A percentile compares a stretch with the other conserved stretches of the same genome.
Conservation (phyloP, 2,329 filamentous ascomycete species). For the Beauveria sp. region DNA sequence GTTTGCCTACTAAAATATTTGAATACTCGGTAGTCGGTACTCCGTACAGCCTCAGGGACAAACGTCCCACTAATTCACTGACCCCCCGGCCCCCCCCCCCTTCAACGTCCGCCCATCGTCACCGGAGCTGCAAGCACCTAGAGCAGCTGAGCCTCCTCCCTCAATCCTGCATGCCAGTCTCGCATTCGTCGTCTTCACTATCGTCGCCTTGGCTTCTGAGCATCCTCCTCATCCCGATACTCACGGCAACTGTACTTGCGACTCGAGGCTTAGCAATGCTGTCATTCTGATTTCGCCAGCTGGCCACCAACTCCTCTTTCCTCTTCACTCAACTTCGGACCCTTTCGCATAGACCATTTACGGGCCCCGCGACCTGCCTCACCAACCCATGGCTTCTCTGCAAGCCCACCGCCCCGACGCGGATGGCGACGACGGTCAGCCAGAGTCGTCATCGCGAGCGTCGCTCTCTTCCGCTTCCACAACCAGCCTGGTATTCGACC, state of each 20-base stretch:
- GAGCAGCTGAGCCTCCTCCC: neutral
- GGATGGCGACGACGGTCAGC: neutral
- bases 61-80: no score
- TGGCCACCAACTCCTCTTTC: neutral
- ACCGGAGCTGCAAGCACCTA: no score
- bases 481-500: constrained; percentile 74
- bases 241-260: neutral
- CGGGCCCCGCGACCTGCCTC: neutral
- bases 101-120: neutral
- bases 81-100: no score
- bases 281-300: neutral
- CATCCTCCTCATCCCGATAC: neutral
- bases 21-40: no score
- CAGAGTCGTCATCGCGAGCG: constrained; percentile 37
- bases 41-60: no score
- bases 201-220: neutral
- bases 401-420: neutral
- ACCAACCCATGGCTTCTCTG: constrained; percentile 1
- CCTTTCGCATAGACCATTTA: neutral
- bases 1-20: no score
- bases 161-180: constrained; percentile 4
- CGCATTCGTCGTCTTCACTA: neutral
- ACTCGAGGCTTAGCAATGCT: neutral
- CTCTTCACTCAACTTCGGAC: neutral
- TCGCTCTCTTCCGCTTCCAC: constrained; percentile 75